phyloP scores from a whole-genome alignment of 2,329 filamentous ascomycete species.

The Paracorniculantispora psalliotae region DNA sequence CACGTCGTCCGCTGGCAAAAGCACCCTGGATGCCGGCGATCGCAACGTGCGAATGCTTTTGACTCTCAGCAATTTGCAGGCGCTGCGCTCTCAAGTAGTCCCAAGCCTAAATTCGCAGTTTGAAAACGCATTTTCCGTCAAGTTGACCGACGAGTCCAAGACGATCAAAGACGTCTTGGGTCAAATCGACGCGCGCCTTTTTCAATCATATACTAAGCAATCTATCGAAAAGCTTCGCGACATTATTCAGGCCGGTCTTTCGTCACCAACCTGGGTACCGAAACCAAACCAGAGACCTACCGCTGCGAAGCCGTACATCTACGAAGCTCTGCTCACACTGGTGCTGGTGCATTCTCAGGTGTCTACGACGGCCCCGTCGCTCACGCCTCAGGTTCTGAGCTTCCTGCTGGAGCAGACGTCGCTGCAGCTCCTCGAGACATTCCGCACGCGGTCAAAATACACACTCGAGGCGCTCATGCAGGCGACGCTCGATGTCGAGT shows the following conservation, averaged over 20 bases:
- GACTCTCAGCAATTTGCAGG: conserved; percentile 86
- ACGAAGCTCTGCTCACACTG: conserved; percentile 75
- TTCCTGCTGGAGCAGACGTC: conserved; percentile 81
- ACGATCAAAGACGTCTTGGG: conserved; percentile 85
- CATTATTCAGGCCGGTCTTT: conserved; percentile 70
- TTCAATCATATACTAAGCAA: conserved; percentile 85
- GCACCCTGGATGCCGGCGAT: conserved; percentile 50
- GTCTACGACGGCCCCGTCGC: conserved; percentile 68
- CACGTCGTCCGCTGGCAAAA: conserved; percentile 35
- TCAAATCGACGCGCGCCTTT: conserved; percentile 87
- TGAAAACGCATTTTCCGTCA: conserved; percentile 89
- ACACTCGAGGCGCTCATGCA: conserved; percentile 84
- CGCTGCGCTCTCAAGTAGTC: conserved; percentile 74
- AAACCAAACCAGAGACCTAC: conserved; percentile 52
- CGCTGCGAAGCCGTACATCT: conserved; percentile 82
- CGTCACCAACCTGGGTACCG: conserved; percentile 67
- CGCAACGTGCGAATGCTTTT: conserved; percentile 87
- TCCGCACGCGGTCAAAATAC: conserved; percentile 64
- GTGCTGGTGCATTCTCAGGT: conserved; percentile 91
- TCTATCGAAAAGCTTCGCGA: conserved; percentile 61
- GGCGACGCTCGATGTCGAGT: conserved; percentile 94
- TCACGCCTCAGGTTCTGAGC: conserved; percentile 77
- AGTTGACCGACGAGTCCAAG: conserved; percentile 87
- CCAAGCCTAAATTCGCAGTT: conserved; percentile 88
- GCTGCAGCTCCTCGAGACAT: conserved; percentile 73